These are phyloP conservation scores for Sporothrix brasiliensis DNA, from an alignment of 2,329 filamentous ascomycete species.

Conservation along the genomic window DNA sequence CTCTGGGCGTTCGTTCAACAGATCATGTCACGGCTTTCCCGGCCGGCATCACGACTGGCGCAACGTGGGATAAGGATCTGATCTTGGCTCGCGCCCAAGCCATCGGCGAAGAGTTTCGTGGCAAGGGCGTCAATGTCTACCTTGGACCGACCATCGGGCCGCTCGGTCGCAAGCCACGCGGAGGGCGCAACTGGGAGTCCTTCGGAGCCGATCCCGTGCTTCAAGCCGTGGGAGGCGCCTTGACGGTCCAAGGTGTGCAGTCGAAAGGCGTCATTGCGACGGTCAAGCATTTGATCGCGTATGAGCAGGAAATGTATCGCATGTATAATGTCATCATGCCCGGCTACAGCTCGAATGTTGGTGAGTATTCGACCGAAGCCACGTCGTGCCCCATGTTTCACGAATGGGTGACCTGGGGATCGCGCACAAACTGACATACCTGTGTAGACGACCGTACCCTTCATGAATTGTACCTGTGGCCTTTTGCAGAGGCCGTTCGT, in stretches of 20 bases:
- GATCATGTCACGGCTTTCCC: slow-evolving; percentile 72
- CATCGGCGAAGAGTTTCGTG: slow-evolving; percentile 70
- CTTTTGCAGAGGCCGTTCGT: slow-evolving; percentile 69
- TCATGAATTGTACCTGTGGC: slow-evolving; percentile 69
- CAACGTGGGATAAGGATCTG: slow-evolving; percentile 77
- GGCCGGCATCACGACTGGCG: slow-evolving; percentile 74
- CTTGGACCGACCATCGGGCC: slow-evolving; percentile 66
- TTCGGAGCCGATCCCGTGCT: slow-evolving; percentile 80
- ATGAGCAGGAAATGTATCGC: slow-evolving; percentile 68
- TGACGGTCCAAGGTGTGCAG: slow-evolving; percentile 64
- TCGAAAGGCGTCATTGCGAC: slow-evolving; percentile 54
- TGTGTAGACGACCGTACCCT: slow-evolving; percentile 62
- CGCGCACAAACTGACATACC: background rate
- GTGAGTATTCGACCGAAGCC: slow-evolving; percentile 34
- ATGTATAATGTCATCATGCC: slow-evolving; percentile 56
- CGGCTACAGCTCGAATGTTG: slow-evolving; percentile 60
- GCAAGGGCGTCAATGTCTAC: slow-evolving; percentile 65
- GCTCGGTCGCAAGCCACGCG: slow-evolving; percentile 70
- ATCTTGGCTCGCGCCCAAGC: slow-evolving; percentile 54
- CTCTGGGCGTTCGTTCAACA: slow-evolving; percentile 72
- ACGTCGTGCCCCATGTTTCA: too few relatives aligned
- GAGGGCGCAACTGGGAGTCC: slow-evolving; percentile 81
- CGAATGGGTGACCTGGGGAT: background rate
- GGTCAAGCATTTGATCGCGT: slow-evolving; percentile 65
- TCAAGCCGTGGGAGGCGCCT: slow-evolving; percentile 61